Base-by-base conservation (phyloP, 768 basidiomycete genomes). In the Tulasnella sp. region DNA sequence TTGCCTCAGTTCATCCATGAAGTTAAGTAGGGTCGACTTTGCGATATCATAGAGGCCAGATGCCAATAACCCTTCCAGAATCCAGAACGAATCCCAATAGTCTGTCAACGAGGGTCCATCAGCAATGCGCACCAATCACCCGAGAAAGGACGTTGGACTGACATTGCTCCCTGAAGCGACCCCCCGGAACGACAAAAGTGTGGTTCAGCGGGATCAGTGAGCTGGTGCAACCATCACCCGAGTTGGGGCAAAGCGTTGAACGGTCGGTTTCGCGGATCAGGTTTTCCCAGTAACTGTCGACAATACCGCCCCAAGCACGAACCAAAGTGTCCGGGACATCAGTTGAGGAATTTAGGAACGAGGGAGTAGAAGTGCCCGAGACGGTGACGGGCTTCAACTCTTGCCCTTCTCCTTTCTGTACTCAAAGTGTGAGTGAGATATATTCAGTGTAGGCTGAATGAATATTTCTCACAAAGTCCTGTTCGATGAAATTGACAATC, bases 161-260 rank as follows among this genome's bases (percentile, higher is more conserved):
- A 75, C 87, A 90, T 65, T 85, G 84, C 67, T 89, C 86, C 62
- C 85, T 74, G 69, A 92, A 96, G 4, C 92, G 78, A 41, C 77
- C 77, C 65, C 92, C 92, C 5, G 93, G 92, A 35, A 96, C 77
- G 21, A 93, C 86, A 63, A 96, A 89, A 0, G 86, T 90, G 65
- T 93, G 78, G 65, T 96, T 96, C 46, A 96, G 72, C 2, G 91
- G 90, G 61, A 96, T 91, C 46, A 96, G 71, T 0, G 84, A 76
- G 67, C 88, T 86, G 68, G 89, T 85, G 67, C 92, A 97, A 17
- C 70, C 74, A 42, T 68, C 64, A 4, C 62, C 64, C 2, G 65
- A 66, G 35, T 70, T 76, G 9, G 69, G 67, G 67, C 88, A 96
- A 7, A 90, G 66, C 0, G 76, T 73, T 1, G 82, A 78, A 15